phyloP scores from a whole-genome alignment of 139 green algal species.

The Astrephomene gubernaculifera region DNA sequence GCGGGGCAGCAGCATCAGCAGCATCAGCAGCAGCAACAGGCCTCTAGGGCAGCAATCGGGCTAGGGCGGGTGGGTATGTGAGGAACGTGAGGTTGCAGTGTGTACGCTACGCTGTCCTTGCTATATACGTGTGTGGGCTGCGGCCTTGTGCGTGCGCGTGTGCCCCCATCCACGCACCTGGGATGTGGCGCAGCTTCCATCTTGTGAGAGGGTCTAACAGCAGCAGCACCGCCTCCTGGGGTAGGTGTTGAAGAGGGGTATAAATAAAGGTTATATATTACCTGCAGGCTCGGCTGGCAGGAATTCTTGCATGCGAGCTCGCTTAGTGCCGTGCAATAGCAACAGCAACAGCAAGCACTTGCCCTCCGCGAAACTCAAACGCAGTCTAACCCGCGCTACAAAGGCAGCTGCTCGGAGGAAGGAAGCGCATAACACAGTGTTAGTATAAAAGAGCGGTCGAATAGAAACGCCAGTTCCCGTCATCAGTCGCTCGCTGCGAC shows the following conservation, averaged over 20 bases:
- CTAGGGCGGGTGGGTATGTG: too few relatives aligned
- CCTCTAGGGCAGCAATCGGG: too few relatives aligned
- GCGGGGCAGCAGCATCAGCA: too few relatives aligned
- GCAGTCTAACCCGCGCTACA: too few relatives aligned
- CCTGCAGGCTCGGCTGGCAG: neutral
- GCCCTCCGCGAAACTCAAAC: neutral
- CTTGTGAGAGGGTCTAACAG: neutral
- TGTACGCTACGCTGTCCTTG: neutral
- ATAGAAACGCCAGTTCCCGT: too few relatives aligned
- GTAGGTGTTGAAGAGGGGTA: neutral
- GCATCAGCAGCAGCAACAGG: too few relatives aligned
- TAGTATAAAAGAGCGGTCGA: too few relatives aligned
- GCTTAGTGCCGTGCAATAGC: neutral
- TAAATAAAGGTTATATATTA: neutral
- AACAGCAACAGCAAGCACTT: neutral
- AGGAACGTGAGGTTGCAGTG: too few relatives aligned
- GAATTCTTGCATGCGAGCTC: neutral
- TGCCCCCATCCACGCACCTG: neutral
- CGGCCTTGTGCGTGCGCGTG: too few relatives aligned
- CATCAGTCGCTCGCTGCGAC: neutral
- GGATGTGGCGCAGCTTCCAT: constrained; percentile 23
- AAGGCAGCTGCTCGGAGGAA: too few relatives aligned
- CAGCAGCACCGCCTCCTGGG: neutral
- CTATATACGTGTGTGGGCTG: too few relatives aligned
- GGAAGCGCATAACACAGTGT: neutral